Conservation (phyloP, 2,329 filamentous ascomycete genomes). For the Epichloe bromicola region DNA sequence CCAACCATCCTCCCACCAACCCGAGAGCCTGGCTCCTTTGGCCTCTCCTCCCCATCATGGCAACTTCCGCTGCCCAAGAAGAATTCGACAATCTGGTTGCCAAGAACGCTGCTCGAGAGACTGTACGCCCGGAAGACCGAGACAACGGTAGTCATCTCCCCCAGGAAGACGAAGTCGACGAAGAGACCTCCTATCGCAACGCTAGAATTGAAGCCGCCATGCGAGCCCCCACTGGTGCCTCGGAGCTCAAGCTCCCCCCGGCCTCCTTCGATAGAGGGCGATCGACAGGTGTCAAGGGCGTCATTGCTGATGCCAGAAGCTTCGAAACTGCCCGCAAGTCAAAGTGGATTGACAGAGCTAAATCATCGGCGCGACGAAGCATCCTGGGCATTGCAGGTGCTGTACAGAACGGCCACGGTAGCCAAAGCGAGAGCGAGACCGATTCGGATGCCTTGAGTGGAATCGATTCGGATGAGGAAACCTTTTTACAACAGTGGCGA, state of each 20-base stretch:
- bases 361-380: conserved; percentile 38
- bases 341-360: conserved; percentile 40
- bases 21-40: neutral
- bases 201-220: conserved; percentile 49
- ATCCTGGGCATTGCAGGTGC: conserved; percentile 35
- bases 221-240: conserved; percentile 44
- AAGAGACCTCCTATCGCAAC: conserved; percentile 42
- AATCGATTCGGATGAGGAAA: conserved; percentile 56
- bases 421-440: conserved; percentile 31
- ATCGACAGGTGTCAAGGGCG: conserved; percentile 73
- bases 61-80: conserved; percentile 50
- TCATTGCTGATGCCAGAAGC: conserved; percentile 71
- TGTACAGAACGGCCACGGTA: conserved; percentile 6
- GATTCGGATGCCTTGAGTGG: conserved; percentile 29
- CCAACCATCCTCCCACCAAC: neutral
- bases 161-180: conserved; percentile 42
- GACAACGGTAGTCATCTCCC: conserved; percentile 30
- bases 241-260: conserved; percentile 47
- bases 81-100: conserved; percentile 52
- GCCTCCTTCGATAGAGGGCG: conserved; percentile 52
- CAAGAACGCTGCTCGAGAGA: conserved; percentile 35
- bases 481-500: conserved; percentile 76
- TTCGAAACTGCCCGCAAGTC: conserved; percentile 54
- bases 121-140: conserved; percentile 46
- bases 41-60: conserved; percentile 30